Percentiles rank a stretch among this genome's conserved stretches.
Conservation (phyloP, 306 rosid species). For the Begonia fuchsioides region DNA sequence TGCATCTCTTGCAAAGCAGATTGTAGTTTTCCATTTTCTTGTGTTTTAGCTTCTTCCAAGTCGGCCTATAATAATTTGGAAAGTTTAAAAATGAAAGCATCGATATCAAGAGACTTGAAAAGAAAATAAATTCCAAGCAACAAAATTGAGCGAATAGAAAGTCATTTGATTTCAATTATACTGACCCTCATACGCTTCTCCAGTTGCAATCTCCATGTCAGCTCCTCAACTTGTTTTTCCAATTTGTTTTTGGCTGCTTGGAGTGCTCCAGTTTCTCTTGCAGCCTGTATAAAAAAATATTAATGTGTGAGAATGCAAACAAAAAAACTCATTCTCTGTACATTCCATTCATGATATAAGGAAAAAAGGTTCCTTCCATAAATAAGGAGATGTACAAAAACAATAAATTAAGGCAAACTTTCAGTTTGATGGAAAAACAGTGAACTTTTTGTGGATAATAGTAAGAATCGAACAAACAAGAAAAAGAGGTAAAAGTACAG, state of each 20-base stretch:
- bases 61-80: slow-evolving; percentile 44
- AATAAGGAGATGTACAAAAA: no score
- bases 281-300: slow-evolving; percentile 45
- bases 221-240: slow-evolving; percentile 96
- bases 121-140: no score
- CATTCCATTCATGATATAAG: not conserved
- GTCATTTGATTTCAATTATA: not conserved
- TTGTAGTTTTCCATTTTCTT: slow-evolving; percentile 76
- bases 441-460: no score
- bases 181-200: slow-evolving; percentile 94
- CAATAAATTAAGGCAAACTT: no score
- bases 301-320: slow-evolving; percentile 2
- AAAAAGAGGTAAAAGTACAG: no score
- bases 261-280: slow-evolving; percentile 97
- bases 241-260: slow-evolving; percentile 99
- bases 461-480: no score
- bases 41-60: slow-evolving; percentile 77
- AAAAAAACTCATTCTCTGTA: no score
- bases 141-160: no score
- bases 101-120: no score
- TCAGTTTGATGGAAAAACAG: no score
- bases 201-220: slow-evolving; percentile 86
- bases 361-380: not conserved
- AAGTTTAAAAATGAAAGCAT: not conserved
- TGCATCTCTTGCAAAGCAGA: slow-evolving; percentile 81